Percentiles rank a stretch among this genome's conserved stretches.
phyloP scores from a whole-genome alignment of 1,139 yeast species.

The Geotrichum reessii region DNA sequence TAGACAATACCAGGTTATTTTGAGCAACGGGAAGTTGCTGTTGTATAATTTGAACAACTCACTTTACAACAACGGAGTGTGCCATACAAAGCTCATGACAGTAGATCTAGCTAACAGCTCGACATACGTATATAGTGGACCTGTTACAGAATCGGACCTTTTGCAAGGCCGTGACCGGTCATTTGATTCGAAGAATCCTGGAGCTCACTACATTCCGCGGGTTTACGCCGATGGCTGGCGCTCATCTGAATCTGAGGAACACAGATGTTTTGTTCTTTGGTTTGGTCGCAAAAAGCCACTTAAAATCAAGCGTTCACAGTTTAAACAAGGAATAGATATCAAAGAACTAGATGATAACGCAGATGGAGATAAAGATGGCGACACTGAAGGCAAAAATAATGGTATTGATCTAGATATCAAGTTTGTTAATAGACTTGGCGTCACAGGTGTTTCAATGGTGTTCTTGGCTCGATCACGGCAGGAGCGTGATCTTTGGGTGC shows the following conservation, averaged over 20 bases:
- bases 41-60: constrained; percentile 37
- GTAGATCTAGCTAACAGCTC: constrained; percentile 57
- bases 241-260: constrained; percentile 66
- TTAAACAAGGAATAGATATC: constrained; percentile 10
- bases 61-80: constrained; percentile 15
- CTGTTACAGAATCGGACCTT: constrained; percentile 53
- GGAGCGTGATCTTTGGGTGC: constrained; percentile 81
- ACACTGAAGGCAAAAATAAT: neutral
- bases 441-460: constrained; percentile 61
- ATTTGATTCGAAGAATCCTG: constrained; percentile 48
- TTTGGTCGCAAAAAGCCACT: constrained; percentile 56
- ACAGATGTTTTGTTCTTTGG: constrained; percentile 79
- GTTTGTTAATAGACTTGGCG: constrained; percentile 49
- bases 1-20: constrained; percentile 52
- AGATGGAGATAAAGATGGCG: neutral
- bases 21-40: constrained; percentile 64
- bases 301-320: constrained; percentile 16
- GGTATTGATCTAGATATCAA: constrained; percentile 13
- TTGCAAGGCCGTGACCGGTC: constrained; percentile 42
- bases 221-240: constrained; percentile 79
- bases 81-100: constrained; percentile 24
- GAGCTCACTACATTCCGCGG: constrained; percentile 58
- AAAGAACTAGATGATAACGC: neutral
- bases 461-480: constrained; percentile 78
- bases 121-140: constrained; percentile 65